These are phyloP conservation scores for Trichosanthes cucumerina DNA, from an alignment of 306 rosid species.

Conservation along the genomic window DNA sequence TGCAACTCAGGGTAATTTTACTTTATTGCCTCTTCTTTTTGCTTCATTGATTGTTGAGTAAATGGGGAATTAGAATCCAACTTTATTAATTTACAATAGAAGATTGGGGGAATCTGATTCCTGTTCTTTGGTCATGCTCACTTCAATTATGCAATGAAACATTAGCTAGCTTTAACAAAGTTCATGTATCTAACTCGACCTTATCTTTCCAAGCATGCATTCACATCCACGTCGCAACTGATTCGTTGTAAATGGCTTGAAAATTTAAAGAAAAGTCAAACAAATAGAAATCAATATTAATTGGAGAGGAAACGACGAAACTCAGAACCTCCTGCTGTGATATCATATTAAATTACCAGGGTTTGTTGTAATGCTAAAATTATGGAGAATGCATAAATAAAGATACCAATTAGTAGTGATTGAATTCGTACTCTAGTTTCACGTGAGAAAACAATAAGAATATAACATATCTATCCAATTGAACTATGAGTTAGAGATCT, in stretches of 20 bases:
- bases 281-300: too few relatives aligned
- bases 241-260: too few relatives aligned
- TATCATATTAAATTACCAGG: too few relatives aligned
- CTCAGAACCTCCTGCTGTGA: too few relatives aligned
- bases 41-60: background rate
- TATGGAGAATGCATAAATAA: too few relatives aligned
- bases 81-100: background rate
- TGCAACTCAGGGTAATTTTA: constrained; percentile 32
- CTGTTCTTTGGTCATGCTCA: background rate
- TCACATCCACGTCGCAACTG: background rate
- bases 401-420: too few relatives aligned
- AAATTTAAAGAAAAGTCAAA: too few relatives aligned
- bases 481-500: background rate
- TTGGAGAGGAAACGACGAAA: too few relatives aligned
- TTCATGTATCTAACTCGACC: too few relatives aligned
- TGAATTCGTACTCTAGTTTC: background rate
- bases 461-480: background rate
- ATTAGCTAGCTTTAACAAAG: background rate
- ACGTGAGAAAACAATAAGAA: too few relatives aligned
- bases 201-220: background rate
- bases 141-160: background rate
- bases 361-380: too few relatives aligned
- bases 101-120: background rate
- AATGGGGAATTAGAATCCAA: background rate
- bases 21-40: background rate